Base-by-base conservation (phyloP, 805 yeast genomes). In the Ogataea polymorpha region DNA sequence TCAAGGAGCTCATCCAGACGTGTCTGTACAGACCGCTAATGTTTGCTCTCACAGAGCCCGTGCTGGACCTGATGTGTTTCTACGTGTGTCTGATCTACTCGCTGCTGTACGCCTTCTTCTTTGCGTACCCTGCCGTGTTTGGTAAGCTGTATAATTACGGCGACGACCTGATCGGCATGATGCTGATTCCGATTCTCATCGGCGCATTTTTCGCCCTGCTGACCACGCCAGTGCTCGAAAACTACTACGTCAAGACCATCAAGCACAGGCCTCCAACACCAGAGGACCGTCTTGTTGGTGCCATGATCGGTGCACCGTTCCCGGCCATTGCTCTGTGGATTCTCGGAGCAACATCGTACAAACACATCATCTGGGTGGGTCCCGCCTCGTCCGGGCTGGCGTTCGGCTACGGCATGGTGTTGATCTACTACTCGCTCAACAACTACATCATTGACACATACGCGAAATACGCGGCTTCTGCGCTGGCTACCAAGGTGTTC, bases 111-210 rank as follows among this genome's bases (percentile, higher is more conserved):
- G 96, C 96, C 10, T 89, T 89, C 71, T 89, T 89, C 79, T 89
- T 88, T 67, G 96, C 97, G 0, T 89, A 85, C 66, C 97, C 97
- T 4, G 95, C 83, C 39, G 86, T 89, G 38, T 89, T 89, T 62
- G 75, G 72, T 41, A 84, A 80, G 41, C 71, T 88, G 39, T 86
- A 89, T 56, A 87, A 80, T 35, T 88, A 71, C 64, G 72, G 81
- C 50, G 95, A 87, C 62, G 86, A 86, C 53, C 70, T 72, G 38
- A 79, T 85, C 51, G 96, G 96, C 25, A 67, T 89, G 53, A 86
- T 90, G 95, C 75, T 86, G 53, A 83, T 89, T 55, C 96, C 96
- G 17, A 89, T 89, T 55, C 67, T 89, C 49, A 86, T 89, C 44
- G 97, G 97, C 49, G 96, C 96, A 1, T 62, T 68, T 12, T 62